Evolutionary conservation across 2,329 filamentous ascomycete species (phyloP).

Genomic region (Botryotinia globosa): DNA sequence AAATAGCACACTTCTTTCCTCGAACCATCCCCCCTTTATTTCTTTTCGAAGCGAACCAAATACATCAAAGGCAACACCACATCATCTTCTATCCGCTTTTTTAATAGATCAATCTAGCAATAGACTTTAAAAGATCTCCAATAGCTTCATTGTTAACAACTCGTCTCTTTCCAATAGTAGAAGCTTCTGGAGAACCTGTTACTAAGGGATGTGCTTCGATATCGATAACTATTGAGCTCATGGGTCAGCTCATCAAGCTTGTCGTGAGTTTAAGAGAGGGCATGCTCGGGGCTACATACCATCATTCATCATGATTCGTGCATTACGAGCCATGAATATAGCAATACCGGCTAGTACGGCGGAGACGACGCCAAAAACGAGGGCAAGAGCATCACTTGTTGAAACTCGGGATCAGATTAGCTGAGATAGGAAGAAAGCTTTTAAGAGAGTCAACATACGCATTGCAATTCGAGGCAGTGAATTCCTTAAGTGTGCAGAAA

Average conservation of each 20-base stretch:
- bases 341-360: neutral
- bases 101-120: neutral
- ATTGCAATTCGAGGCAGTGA: neutral
- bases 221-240: neutral
- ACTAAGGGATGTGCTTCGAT: neutral
- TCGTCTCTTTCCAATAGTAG: neutral
- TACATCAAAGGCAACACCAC: neutral
- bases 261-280: rapidly evolving
- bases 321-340: neutral
- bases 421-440: neutral
- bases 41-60: neutral
- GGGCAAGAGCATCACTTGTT: neutral
- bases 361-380: neutral
- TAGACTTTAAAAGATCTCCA: neutral
- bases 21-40: neutral
- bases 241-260: neutral
- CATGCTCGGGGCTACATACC: neutral
- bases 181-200: neutral
- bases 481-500: too few relatives aligned
- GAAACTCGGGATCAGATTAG: neutral
- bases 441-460: neutral
- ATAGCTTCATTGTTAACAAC: neutral
- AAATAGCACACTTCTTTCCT: neutral
- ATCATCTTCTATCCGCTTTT: neutral
- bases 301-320: neutral